These are phyloP conservation scores for Madurella fahalii DNA, from an alignment of 2,329 filamentous ascomycete genomes.

Conservation along the genomic window DNA sequence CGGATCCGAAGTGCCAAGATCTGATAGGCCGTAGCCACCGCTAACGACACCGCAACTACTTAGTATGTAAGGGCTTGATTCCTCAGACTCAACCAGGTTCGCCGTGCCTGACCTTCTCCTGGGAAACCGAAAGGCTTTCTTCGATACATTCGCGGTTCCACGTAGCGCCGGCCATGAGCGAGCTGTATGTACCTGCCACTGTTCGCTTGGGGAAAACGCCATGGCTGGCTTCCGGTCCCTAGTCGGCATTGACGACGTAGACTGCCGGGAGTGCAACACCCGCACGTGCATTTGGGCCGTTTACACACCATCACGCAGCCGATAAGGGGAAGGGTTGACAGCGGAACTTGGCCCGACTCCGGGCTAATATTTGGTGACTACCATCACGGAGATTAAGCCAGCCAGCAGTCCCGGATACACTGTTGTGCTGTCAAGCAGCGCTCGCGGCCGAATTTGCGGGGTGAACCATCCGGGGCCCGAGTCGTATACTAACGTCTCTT, in stretches of 20 bases:
- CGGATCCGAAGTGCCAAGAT: constrained; percentile 15
- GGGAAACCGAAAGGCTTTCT: background rate
- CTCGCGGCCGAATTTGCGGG: background rate
- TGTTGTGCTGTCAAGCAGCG: background rate
- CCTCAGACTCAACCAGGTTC: no score
- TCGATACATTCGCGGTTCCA: background rate
- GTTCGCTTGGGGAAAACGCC: background rate
- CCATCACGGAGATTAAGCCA: background rate
- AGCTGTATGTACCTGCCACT: background rate
- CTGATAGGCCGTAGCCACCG: background rate
- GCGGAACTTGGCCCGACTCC: background rate
- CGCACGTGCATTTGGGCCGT: background rate
- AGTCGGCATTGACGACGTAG: background rate
- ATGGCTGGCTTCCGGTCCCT: background rate
- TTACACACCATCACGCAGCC: background rate
- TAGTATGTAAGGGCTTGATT: no score
- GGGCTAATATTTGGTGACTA: background rate
- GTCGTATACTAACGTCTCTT: constrained; percentile 15
- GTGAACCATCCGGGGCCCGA: constrained; percentile 8
- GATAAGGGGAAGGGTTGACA: background rate
- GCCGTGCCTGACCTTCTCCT: no score
- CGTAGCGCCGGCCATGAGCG: constrained; percentile 12
- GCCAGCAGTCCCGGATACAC: background rate
- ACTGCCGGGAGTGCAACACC: background rate
- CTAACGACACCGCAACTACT: background rate